Base-by-base conservation (phyloP, 2,329 filamentous ascomycete species). In the Curvularia hawaiiensis region DNA sequence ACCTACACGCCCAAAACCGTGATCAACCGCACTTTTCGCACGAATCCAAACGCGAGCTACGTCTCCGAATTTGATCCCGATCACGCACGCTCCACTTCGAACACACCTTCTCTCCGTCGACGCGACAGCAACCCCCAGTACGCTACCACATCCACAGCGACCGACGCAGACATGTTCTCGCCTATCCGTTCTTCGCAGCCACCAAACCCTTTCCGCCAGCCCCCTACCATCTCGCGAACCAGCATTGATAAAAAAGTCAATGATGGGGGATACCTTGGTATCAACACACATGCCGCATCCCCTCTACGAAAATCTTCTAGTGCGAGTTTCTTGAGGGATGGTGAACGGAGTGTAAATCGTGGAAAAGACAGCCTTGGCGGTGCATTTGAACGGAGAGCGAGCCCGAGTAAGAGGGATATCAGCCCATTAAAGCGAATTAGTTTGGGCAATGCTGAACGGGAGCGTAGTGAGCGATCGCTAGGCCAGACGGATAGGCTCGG, bases 31-130 rank as follows among this genome's bases (percentile, higher is more conserved):
- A 86, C 86, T 1, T 97, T 97, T 76, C 84, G 86, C 61, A 90
- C 90, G 1, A 90, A 92, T 57, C 89, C 91, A 4, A 97, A 97
- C 72, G 88, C 90, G 0, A 91, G 90, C 72, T 95, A 95, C 71
- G 78, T 85, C 31, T 85, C 84, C 58, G 87, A 92, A 64, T 84
- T 92, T 62, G 87, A 93, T 66, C 88, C 90, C 0, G 87, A 93
- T 46, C 80, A 79, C 28, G 48, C 62, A 4, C 58, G 61, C 46
- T 63, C 68, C 11, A 57, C 58, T 52, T 47, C 63, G n/a, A 66
- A 67, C 24, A 72, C 72, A 7, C 72, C 71, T 8, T 71, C 69
- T 1, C 30, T 64, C 20, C 67, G 67, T 20, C 68, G 65, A 4
- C 53, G 52, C 1, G 59, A 64, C 22, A 49, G 69, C 31, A 73